Base-by-base conservation (phyloP, 371 early-diverging fungal genomes). In the Rhizopus arrhizus region DNA sequence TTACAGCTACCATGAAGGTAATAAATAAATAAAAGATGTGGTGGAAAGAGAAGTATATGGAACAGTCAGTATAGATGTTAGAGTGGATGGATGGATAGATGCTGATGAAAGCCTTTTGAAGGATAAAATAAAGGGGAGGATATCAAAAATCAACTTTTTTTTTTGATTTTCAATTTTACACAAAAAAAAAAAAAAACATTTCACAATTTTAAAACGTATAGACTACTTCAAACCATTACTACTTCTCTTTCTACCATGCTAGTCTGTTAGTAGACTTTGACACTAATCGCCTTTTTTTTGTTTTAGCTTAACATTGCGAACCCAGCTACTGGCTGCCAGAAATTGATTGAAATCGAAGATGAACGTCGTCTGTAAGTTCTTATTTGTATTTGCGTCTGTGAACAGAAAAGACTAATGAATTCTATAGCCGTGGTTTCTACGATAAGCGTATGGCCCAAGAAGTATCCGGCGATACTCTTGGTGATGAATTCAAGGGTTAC, bases 401-500 rank as follows among this genome's bases (percentile, higher is more conserved):
- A 85, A 86, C 86, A 72, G 81, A 87, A 49, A 28, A 49, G 16
- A 35, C 33, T 29, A 5, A 48, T 40, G 29, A 38, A 36, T 28
- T 9, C 4, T 33, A 40, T 85, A 92, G 92, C 74, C 96, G 95
- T 73, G 90, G 88, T 82, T 93, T 99, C 83, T 97, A 94, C 77
- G 99, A 97, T 82, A 96, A 96, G 89, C 95, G 97, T 75, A 78
- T 99, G 85, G 88, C 95, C 58, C 88, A 93, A 69, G 98, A 97
- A 80, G 95, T 99, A 67, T 85, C 94, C 69, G 99, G 93, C 64
- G 96, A 95, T 79, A 78, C 93, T 48, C 87, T 99, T 72, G 95
- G 96, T 71, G 95, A 95, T 69, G 99, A 99, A 85, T 99, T 95
- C 93, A 95, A 94, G 87, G 99, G 99, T 65, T 97, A 95, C 86